phyloP scores from a whole-genome alignment of 179 eudicot species.

The Actinidia chinensis region DNA sequence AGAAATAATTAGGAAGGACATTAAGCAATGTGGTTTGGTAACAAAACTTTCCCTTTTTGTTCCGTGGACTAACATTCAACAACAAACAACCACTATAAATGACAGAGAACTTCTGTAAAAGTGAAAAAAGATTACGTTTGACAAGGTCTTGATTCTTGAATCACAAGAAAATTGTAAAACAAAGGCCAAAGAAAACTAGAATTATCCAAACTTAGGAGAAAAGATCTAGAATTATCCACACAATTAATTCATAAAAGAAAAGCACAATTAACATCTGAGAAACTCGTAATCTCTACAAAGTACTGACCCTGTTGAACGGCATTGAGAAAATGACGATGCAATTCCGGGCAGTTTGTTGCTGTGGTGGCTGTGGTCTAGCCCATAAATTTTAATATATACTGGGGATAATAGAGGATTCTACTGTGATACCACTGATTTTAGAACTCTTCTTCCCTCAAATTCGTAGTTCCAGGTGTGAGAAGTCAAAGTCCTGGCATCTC shows the following conservation, averaged over 20 bases:
- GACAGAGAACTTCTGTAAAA: not conserved
- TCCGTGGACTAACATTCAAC: not conserved
- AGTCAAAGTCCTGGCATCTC: constrained; percentile 49
- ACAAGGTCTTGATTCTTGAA: not conserved
- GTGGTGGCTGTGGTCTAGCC: constrained; percentile 16
- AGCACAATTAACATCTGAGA: not conserved
- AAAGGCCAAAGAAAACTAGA: not conserved
- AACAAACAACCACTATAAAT: not conserved
- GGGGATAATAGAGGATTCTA: constrained; percentile 25
- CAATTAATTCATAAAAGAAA: not conserved
- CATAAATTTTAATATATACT: constrained; percentile 27
- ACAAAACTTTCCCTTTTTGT: not conserved
- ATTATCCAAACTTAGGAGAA: not conserved
- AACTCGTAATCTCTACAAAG: not conserved
- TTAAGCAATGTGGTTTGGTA: not conserved
- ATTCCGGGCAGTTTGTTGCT: constrained; percentile 46
- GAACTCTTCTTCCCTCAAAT: constrained; percentile 32
- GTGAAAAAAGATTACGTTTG: not conserved
- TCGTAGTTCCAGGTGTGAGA: constrained; percentile 39
- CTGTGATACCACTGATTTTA: constrained; percentile 22
- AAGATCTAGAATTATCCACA: not conserved
- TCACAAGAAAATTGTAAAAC: not conserved
- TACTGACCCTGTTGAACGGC: constrained; percentile 46
- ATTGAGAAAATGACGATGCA: constrained; percentile 65
- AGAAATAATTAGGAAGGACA: not conserved